A percentile compares a stretch with the other conserved stretches of the same genome.
Conservation (phyloP, 108 stramenopile species). For the Cyclotella cryptica region DNA sequence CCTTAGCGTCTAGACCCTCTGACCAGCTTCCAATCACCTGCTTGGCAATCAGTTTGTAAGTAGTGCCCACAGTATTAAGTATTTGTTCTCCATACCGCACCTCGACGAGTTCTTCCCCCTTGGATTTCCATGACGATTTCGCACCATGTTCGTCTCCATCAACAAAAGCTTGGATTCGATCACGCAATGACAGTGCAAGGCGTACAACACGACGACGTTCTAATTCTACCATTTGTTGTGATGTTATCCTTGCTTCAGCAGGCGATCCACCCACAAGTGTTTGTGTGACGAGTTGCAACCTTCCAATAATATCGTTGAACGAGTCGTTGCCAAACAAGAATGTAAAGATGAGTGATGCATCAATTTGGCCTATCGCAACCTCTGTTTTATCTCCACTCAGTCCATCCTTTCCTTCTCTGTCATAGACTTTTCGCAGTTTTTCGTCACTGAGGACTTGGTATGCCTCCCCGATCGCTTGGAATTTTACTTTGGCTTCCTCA, state of each 20-base stretch:
- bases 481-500: conserved; percentile 48
- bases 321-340: conserved; percentile 46
- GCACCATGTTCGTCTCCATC: conserved; percentile 31
- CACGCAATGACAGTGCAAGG: conserved; percentile 34
- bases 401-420: conserved; percentile 39
- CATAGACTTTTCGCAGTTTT: conserved; percentile 38
- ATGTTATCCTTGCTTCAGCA: conserved; percentile 13
- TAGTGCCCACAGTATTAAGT: conserved; percentile 37
- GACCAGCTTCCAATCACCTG: conserved; percentile 37
- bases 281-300: conserved; percentile 38
- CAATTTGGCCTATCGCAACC: conserved; percentile 23
- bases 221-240: conserved; percentile 27
- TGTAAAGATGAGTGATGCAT: conserved; percentile 47
- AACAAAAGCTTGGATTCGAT: conserved; percentile 22
- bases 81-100: conserved; percentile 48
- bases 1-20: conserved; percentile 46
- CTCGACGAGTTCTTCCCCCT: conserved; percentile 48
- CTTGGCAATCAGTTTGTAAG: conserved; percentile 37
- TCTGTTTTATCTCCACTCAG: conserved; percentile 49
- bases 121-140: conserved; percentile 30
- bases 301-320: conserved; percentile 35
- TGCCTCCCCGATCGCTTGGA: conserved; percentile 54
- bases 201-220: conserved; percentile 41
- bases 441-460: conserved; percentile 54
- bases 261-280: conserved; percentile 38